Conservation (phyloP, 2,329 filamentous ascomycete species). For the Neodidymelliopsis sp. region DNA sequence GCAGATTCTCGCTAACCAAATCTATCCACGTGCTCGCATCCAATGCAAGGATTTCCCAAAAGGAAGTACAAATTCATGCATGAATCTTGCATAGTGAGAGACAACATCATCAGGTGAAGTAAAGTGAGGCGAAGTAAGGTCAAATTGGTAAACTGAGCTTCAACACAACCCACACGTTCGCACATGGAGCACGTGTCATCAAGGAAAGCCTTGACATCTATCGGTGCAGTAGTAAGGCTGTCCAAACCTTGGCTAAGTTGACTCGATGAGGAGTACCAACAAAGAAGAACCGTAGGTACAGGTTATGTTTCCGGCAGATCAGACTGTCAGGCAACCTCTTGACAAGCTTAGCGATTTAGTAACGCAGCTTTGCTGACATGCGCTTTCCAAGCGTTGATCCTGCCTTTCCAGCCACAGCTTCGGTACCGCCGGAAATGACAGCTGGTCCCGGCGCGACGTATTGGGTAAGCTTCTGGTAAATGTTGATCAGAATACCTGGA, state of each 20-base stretch:
- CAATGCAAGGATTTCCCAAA: constrained; percentile 14
- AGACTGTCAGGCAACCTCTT: not conserved
- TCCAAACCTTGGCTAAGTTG: constrained; percentile 3
- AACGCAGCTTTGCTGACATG: constrained; percentile 14
- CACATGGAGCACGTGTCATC: constrained; percentile 4
- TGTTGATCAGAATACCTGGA: constrained; percentile 67
- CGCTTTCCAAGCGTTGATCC: constrained; percentile 26
- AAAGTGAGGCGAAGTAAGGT: constrained; percentile 12
- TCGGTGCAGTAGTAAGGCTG: constrained; percentile 10
- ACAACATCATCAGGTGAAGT: not conserved
- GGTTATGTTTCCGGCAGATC: not conserved
- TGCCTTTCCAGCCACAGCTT: constrained; percentile 38
- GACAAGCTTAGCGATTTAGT: not conserved
- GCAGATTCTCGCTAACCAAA: constrained; percentile 26
- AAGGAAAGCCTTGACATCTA: constrained; percentile 6
- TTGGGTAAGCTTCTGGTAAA: constrained; percentile 59
- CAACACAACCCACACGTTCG: constrained; percentile 11
- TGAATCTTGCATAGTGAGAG: constrained; percentile 5
- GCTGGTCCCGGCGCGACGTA: constrained; percentile 63
- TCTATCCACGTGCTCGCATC: constrained; percentile 16
- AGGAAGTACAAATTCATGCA: constrained; percentile 15
- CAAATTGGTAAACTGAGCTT: constrained; percentile 1
- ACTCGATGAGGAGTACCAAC: not conserved
- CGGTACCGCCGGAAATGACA: constrained; percentile 42
- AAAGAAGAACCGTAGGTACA: not conserved